Conservation (phyloP, 805 yeast genomes). For the Metschnikowia kofuensis region DNA sequence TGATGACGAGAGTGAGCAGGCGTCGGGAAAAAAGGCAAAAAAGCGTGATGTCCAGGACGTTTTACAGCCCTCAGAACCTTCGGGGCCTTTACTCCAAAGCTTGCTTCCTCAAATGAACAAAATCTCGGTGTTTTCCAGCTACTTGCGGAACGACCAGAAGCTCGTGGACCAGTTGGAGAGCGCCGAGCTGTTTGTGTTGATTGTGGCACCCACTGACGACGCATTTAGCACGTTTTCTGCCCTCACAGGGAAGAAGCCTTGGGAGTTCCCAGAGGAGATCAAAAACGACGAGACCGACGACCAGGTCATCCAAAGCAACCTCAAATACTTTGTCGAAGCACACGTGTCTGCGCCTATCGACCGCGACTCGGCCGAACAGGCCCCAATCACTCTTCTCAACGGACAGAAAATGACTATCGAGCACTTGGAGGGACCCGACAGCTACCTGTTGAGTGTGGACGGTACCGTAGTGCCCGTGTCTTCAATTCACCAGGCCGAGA, state of each 20-base stretch:
- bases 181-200: constrained; percentile 40
- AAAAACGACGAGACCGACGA: constrained; percentile 31
- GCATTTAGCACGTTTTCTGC: constrained; percentile 46
- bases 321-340: constrained; percentile 55
- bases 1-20: neutral
- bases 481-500: constrained; percentile 32
- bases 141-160: constrained; percentile 60
- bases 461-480: constrained; percentile 26
- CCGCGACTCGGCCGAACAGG: constrained; percentile 3
- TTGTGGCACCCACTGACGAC: constrained; percentile 69
- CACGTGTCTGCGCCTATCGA: constrained; percentile 41
- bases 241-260: constrained; percentile 59
- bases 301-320: constrained; percentile 48
- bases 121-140: constrained; percentile 63
- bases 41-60: constrained; percentile 11
- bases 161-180: constrained; percentile 48
- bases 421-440: constrained; percentile 1
- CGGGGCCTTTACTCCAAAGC: constrained; percentile 28
- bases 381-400: constrained; percentile 5
- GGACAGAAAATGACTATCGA: constrained; percentile 8
- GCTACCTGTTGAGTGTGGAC: constrained; percentile 13
- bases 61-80: neutral
- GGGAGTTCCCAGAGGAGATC: constrained; percentile 69
- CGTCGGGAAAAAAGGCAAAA: neutral
- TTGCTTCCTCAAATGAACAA: constrained; percentile 34